Evolutionary conservation across 805 yeast species (phyloP), one percentile per base, ranked within the genome.

Genomic region (Saccharomycopsis sp.): DNA sequence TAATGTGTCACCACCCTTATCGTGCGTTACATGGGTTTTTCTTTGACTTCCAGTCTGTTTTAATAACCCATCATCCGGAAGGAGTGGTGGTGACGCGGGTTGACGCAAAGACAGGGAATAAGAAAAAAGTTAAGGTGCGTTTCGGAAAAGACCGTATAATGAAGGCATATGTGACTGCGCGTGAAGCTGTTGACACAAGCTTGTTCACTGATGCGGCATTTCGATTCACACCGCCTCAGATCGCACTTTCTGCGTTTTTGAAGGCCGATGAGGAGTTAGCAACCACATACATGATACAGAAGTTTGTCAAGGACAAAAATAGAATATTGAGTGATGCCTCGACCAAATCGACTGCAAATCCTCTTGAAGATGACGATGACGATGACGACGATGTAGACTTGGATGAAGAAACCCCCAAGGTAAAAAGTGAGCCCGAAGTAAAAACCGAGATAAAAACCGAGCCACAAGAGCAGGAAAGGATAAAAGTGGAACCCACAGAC

Each of bases 1-100:
- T 94, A 54, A 69, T 85, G 62, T 93, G 87, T 8, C 98, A 93
- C 69, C 97, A 90, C 72, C 96, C 97, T 1, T 86, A 82, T 71
- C 78, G 86, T 62, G 90, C 98, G 0, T 72, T 94, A n/a, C 94
- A 92, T 70, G 99, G 99, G 22, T 92, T 93, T 69, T 93, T 87
- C 71, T 79, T 93, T 53, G 99, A 94, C 71, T 81, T 92, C 63
- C 99, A 94, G 69, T 78, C 71, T 57, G 78, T 75, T 56, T 72
- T 81, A 65, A 73, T 83, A 1, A 70, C 58, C 9, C 42, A 59
- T 15, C 56, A 61, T 47, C 60, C 60, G 20, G 51, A 56, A 5
- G 64, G 64, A 20, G 62, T 61, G 20, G 60, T 59, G 19, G 62
- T 61, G 17, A 41, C 38, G 2, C 15, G 60, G 38, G 54, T 38